Percentiles rank a stretch among this genome's conserved stretches.
Evolutionary conservation across 129 eudicot species (phyloP).

Genomic region (Flaveria ramosissima): DNA sequence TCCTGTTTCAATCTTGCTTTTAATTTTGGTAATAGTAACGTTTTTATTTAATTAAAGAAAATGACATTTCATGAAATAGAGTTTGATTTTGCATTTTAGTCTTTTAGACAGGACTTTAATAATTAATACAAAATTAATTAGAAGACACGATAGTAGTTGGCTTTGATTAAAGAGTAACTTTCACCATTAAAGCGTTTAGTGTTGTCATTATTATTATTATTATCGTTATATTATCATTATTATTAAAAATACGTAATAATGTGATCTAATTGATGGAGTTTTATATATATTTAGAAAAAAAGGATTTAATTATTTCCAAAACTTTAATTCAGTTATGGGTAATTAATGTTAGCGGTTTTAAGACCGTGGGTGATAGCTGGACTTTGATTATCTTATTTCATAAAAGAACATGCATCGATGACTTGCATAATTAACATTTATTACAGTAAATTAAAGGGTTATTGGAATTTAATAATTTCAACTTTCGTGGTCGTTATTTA

Average conservation of each 20-base stretch:
- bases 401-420: not conserved
- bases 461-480: no score
- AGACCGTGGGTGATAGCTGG: not conserved
- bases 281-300: not conserved
- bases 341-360: slow-evolving; percentile 19
- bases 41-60: slow-evolving; percentile 23
- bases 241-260: not conserved
- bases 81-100: slow-evolving; percentile 28
- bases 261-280: not conserved
- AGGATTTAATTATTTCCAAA: slow-evolving; percentile 17
- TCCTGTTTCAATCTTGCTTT: not conserved
- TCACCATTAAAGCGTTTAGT: slow-evolving; percentile 37
- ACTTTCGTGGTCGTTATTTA: no score
- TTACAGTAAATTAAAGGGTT: not conserved
- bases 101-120: slow-evolving; percentile 15
- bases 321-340: slow-evolving; percentile 6
- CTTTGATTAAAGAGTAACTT: slow-evolving; percentile 38
- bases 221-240: not conserved
- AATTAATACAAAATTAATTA: slow-evolving; percentile 34
- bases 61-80: slow-evolving; percentile 28
- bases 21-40: not conserved
- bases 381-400: not conserved
- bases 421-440: not conserved
- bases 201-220: slow-evolving; percentile 9
- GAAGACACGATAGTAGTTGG: slow-evolving; percentile 41